Evolutionary conservation across 805 yeast genomes (phyloP).

Genomic region (Ogataea siamensis): DNA sequence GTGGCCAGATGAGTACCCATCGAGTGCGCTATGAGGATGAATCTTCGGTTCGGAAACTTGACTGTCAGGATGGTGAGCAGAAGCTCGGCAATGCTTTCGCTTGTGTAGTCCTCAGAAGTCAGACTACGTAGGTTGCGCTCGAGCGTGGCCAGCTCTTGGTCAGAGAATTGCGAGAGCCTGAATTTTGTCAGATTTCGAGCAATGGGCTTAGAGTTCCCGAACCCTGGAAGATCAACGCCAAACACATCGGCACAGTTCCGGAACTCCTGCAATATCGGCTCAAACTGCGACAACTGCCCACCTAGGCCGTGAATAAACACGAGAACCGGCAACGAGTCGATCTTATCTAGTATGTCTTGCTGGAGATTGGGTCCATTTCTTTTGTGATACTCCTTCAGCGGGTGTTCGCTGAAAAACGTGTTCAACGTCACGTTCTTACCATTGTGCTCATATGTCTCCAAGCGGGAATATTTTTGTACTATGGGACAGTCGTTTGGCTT

Average conservation of each 20-base stretch:
- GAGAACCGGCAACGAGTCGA: constrained; percentile 54
- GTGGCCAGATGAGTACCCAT: constrained; percentile 54
- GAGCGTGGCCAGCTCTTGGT: constrained; percentile 15
- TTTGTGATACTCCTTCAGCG: constrained; percentile 39
- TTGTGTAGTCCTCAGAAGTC: constrained; percentile 35
- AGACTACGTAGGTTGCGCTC: not conserved
- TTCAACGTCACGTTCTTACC: constrained; percentile 38
- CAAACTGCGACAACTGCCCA: constrained; percentile 85
- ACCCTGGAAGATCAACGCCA: constrained; percentile 84
- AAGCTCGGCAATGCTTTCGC: constrained; percentile 41
- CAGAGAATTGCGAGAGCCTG: constrained; percentile 25
- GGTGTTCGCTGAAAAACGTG: constrained; percentile 50
- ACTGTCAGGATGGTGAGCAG: constrained; percentile 38
- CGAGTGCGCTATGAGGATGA: constrained; percentile 51
- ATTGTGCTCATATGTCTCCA: constrained; percentile 39
- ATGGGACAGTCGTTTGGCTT: constrained; percentile 58
- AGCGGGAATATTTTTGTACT: constrained; percentile 44
- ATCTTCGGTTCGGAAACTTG: constrained; percentile 41
- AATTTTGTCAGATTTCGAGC: constrained; percentile 12
- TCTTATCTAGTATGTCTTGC: constrained; percentile 31
- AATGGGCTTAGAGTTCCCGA: constrained; percentile 57
- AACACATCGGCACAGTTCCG: constrained; percentile 61
- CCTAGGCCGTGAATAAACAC: constrained; percentile 86
- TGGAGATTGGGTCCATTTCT: constrained; percentile 22
- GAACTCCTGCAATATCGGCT: constrained; percentile 62